phyloP scores from a whole-genome alignment of 2,329 filamentous ascomycete genomes.

The Alternaria brassicicola region DNA sequence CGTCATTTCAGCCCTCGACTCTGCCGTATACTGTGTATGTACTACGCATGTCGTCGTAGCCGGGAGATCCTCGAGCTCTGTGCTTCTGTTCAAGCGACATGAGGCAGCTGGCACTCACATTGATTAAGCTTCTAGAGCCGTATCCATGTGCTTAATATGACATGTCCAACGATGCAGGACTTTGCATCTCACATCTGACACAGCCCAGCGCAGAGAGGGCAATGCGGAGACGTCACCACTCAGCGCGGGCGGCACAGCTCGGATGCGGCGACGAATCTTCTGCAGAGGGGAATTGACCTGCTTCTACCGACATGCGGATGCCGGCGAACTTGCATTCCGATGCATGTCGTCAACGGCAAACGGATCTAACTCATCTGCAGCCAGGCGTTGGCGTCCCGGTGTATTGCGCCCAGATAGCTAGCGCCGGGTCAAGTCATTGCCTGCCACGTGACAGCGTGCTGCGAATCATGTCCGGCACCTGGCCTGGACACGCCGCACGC shows the following conservation, averaged over 20 bases:
- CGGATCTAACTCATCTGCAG: slow-evolving; percentile 2
- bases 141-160: slow-evolving; percentile 10
- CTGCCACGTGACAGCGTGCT: slow-evolving; percentile 26
- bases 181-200: slow-evolving; percentile 1
- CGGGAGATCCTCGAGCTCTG: slow-evolving; percentile 1
- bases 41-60: neutral
- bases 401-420: slow-evolving; percentile 1
- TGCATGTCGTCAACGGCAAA: slow-evolving; percentile 20
- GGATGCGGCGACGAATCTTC: neutral
- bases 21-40: neutral
- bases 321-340: slow-evolving; percentile 25
- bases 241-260: neutral
- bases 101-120: slow-evolving; percentile 1
- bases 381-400: neutral
- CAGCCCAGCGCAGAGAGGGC: neutral
- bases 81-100: neutral
- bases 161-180: neutral
- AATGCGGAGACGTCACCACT: slow-evolving; percentile 12
- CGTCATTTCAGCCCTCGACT: slow-evolving; percentile 9
- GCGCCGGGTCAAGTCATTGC: neutral
- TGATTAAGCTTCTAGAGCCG: neutral
- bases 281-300: neutral
- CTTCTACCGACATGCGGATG: slow-evolving; percentile 15
- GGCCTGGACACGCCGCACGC: neutral
- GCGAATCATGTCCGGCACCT: neutral